Conservation (phyloP, 495 filamentous ascomycete species). For the Staphylotrichum tortipilum region DNA sequence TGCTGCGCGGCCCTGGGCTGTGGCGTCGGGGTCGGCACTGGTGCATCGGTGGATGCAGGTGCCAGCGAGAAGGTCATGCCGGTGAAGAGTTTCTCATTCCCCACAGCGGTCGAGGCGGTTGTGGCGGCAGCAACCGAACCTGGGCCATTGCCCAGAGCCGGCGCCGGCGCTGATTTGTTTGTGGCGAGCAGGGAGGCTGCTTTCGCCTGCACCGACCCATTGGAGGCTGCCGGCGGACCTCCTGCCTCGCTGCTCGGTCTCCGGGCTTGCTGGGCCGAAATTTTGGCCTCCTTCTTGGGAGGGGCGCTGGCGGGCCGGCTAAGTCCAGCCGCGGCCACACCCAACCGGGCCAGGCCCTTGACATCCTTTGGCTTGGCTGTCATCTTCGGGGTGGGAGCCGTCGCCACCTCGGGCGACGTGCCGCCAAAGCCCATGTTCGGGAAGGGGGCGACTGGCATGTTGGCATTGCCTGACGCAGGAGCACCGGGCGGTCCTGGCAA, state of each 20-base stretch:
- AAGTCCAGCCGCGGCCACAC: slow-evolving; percentile 6
- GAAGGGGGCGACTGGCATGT: slow-evolving; percentile 38
- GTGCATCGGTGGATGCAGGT: slow-evolving; percentile 21
- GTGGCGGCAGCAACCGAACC: slow-evolving; percentile 5
- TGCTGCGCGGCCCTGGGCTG: neutral
- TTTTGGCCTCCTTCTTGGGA: slow-evolving; percentile 29
- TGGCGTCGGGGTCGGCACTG: slow-evolving; percentile 6
- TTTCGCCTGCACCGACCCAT: slow-evolving; percentile 2
- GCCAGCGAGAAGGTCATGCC: slow-evolving; percentile 40
- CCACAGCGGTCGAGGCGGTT: slow-evolving; percentile 7
- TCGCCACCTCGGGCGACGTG: slow-evolving; percentile 13
- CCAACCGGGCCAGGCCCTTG: slow-evolving; percentile 15
- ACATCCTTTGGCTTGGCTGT: slow-evolving; percentile 10
- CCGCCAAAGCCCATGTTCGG: slow-evolving; percentile 39
- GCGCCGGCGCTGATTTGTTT: slow-evolving; percentile 3
- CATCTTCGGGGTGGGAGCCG: slow-evolving; percentile 15
- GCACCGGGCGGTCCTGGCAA: slow-evolving; percentile 20
- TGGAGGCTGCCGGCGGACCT: slow-evolving; percentile 1
- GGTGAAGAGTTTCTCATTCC: slow-evolving; percentile 28
- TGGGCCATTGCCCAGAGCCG: neutral
- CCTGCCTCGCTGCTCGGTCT: slow-evolving; percentile 9
- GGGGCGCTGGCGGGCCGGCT: slow-evolving; percentile 14
- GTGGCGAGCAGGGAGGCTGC: slow-evolving; percentile 7
- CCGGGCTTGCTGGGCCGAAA: slow-evolving; percentile 27
- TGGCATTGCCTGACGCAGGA: slow-evolving; percentile 18